Conservation (phyloP, 78 protist species). For the Dictyostelium firmibasis region DNA sequence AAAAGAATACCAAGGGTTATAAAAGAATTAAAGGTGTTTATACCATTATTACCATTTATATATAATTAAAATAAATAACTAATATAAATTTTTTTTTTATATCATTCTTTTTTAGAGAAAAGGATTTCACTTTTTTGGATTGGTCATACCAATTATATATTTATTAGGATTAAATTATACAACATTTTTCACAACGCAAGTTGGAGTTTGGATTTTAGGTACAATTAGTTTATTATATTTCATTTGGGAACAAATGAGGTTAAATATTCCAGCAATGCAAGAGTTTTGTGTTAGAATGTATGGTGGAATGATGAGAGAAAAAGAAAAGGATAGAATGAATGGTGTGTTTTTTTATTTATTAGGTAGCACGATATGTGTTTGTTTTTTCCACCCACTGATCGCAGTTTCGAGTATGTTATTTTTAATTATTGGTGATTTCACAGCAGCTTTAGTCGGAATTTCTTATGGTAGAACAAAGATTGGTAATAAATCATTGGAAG, state of each 20-base stretch:
- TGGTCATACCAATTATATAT: conserved; percentile 43
- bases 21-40: conserved; percentile 41
- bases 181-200: conserved; percentile 21
- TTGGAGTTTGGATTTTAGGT: conserved; percentile 12
- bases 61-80: no score
- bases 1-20: conserved; percentile 46
- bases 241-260: conserved; percentile 59
- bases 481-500: conserved; percentile 56
- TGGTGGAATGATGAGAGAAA: conserved; percentile 66
- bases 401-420: conserved; percentile 18
- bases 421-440: conserved; percentile 65
- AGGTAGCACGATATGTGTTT: conserved; percentile 29
- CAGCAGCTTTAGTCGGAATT: conserved; percentile 67
- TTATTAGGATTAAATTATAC: conserved; percentile 47
- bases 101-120: conserved; percentile 9
- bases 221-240: conserved; percentile 27
- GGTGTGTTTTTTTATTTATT: conserved; percentile 47
- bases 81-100: no score
- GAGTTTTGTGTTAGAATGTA: conserved; percentile 12
- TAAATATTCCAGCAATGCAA: conserved; percentile 42
- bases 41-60: no score
- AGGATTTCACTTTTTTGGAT: conserved; percentile 49
- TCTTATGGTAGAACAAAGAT: conserved; percentile 67
- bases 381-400: conserved; percentile 13
- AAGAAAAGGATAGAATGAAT: conserved; percentile 59